A percentile compares a stretch with the other conserved stretches of the same genome.
phyloP scores from a whole-genome alignment of 2,329 filamentous ascomycete genomes.

The Aspergillus texensis region DNA sequence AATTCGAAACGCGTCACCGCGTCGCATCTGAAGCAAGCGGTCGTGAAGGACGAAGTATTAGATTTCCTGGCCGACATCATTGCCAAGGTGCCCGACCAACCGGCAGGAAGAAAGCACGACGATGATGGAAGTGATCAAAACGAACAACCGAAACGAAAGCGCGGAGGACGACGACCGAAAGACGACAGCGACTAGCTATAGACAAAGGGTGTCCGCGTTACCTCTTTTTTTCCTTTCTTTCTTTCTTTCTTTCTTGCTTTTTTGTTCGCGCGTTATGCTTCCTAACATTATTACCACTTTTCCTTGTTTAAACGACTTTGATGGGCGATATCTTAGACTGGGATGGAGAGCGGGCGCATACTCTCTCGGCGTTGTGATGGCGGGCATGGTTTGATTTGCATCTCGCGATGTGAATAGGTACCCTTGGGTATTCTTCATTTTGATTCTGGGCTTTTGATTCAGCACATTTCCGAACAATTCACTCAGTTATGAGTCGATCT shows the following conservation, averaged over 20 bases:
- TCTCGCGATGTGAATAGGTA: slow-evolving; percentile 26
- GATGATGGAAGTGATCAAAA: slow-evolving; percentile 50
- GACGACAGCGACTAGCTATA: slow-evolving; percentile 40
- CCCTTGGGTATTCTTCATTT: slow-evolving; percentile 9
- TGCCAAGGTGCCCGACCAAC: slow-evolving; percentile 73
- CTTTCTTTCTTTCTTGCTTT: background rate
- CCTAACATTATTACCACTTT: slow-evolving; percentile 5
- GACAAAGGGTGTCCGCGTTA: background rate
- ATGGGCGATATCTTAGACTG: slow-evolving; percentile 31
- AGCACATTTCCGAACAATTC: background rate
- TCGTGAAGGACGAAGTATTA: slow-evolving; percentile 86
- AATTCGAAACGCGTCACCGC: slow-evolving; percentile 89
- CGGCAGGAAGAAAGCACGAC: slow-evolving; percentile 48
- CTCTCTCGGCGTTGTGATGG: slow-evolving; percentile 28
- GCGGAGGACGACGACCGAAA: slow-evolving; percentile 43
- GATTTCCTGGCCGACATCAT: slow-evolving; percentile 94
- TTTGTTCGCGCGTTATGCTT: slow-evolving; percentile 8
- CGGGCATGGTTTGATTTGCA: slow-evolving; percentile 25
- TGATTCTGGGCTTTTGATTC: slow-evolving; percentile 7
- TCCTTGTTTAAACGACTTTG: slow-evolving; percentile 27
- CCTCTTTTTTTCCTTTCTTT: background rate
- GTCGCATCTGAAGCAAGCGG: slow-evolving; percentile 86
- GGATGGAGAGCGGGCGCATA: slow-evolving; percentile 30
- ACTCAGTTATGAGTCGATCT: slow-evolving; percentile 2
- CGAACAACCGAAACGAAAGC: slow-evolving; percentile 52